Conservation (phyloP, 768 basidiomycete genomes). For the Tulasnella sp. region DNA sequence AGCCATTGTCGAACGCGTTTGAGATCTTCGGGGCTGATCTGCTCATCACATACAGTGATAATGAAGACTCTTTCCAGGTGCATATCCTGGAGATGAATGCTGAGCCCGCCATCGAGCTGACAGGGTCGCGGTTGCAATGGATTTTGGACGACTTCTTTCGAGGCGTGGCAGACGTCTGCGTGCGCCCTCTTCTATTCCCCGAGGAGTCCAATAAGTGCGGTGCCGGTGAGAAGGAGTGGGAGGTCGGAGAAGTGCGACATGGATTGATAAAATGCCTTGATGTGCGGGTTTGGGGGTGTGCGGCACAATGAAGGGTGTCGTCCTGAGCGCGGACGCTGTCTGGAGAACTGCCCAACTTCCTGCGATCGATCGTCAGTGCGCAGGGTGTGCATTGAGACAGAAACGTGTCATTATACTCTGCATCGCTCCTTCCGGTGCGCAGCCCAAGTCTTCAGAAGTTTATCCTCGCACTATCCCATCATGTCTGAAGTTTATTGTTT, state of each 20-base stretch:
- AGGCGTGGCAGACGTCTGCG: conserved; percentile 53
- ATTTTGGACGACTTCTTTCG: conserved; percentile 73
- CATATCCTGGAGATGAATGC: conserved; percentile 87
- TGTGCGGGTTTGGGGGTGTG: conserved; percentile 35
- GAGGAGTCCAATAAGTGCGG: not conserved
- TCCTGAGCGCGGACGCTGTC: no score
- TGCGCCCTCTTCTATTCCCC: conserved; percentile 51
- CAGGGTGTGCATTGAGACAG: no score
- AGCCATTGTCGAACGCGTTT: conserved; percentile 86
- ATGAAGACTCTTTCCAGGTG: conserved; percentile 36
- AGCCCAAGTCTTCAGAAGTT: no score
- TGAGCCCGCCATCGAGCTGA: conserved; percentile 91
- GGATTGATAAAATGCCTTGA: conserved; percentile 63
- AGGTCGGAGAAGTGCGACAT: conserved; percentile 41
- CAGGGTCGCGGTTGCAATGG: conserved; percentile 71
- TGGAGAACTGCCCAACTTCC: no score
- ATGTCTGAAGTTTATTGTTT: no score
- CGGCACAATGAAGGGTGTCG: conserved; percentile 13
- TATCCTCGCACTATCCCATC: no score
- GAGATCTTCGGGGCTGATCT: conserved; percentile 96
- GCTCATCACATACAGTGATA: conserved; percentile 44
- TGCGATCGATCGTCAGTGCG: no score
- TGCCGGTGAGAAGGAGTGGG: conserved; percentile 29
- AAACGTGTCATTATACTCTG: no score
- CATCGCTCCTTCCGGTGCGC: no score